phyloP scores from a whole-genome alignment of 305 asterid genomes.

The Stenogyne calaminthoides region DNA sequence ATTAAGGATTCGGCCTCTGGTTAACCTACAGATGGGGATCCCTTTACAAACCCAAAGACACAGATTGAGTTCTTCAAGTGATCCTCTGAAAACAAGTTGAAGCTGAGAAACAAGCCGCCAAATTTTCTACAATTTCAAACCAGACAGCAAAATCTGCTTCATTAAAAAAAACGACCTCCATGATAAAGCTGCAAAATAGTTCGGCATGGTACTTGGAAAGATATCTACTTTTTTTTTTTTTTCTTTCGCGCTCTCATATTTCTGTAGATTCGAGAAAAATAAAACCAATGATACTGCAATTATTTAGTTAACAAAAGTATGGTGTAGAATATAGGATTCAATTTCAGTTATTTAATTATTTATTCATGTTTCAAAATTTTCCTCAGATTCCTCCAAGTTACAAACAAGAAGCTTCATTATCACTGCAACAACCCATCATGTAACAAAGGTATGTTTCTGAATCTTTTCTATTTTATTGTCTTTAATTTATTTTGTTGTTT shows the following conservation, averaged over 20 bases:
- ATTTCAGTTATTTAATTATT: neutral
- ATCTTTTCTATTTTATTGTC: too few species aligned
- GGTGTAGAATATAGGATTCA: neutral
- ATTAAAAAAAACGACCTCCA: constrained; percentile 29
- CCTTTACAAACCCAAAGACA: constrained; percentile 19
- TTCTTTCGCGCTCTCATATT: constrained; percentile 4
- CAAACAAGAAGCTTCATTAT: too few species aligned
- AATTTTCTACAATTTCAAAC: constrained; percentile 3
- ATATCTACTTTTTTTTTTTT: neutral
- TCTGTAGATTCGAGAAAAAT: constrained; percentile 25
- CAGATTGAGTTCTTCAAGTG: constrained; percentile 26
- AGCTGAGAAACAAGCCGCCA: constrained; percentile 13
- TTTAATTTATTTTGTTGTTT: too few species aligned
- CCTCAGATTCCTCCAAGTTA: too few species aligned
- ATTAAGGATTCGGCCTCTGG: constrained; percentile 4
- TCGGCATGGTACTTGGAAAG: constrained; percentile 7
- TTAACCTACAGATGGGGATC: constrained; percentile 16
- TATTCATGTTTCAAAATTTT: neutral
- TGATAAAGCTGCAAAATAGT: constrained; percentile 35
- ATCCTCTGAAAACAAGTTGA: neutral
- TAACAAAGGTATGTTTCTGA: too few species aligned
- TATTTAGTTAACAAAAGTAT: neutral
- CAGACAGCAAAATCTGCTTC: constrained; percentile 26
- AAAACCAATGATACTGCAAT: neutral
- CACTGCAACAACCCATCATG: too few species aligned